A percentile compares a stretch with the other conserved stretches of the same genome.
These are phyloP conservation scores for Sinapis alba DNA, from an alignment of 441 rosid species.

Conservation along the genomic window DNA sequence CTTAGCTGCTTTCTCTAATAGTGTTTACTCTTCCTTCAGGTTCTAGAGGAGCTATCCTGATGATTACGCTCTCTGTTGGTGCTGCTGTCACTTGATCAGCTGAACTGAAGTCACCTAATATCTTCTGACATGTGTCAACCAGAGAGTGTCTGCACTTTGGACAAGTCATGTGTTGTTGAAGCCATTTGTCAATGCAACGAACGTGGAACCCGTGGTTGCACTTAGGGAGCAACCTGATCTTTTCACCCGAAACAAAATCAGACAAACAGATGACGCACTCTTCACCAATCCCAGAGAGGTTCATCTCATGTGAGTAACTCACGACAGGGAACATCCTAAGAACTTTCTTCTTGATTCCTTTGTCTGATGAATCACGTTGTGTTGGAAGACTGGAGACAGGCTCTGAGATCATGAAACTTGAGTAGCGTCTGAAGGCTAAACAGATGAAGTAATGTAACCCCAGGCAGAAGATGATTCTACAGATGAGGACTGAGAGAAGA, in stretches of 20 bases:
- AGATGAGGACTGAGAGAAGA: slow-evolving; percentile 51
- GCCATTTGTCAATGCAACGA: slow-evolving; percentile 60
- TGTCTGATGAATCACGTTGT: slow-evolving; percentile 4
- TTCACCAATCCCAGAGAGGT: slow-evolving; percentile 43
- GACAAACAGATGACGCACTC: slow-evolving; percentile 59
- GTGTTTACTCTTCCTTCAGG: slow-evolving; percentile 44
- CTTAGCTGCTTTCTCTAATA: slow-evolving; percentile 27
- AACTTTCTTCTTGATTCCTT: slow-evolving; percentile 29
- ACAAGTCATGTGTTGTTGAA: slow-evolving; percentile 56
- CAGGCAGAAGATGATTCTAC: slow-evolving; percentile 49
- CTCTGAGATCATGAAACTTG: slow-evolving; percentile 24
- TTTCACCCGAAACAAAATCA: slow-evolving; percentile 46
- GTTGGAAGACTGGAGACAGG: slow-evolving; percentile 22
- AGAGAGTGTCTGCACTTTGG: slow-evolving; percentile 60
- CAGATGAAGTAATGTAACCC: slow-evolving; percentile 46
- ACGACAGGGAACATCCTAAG: slow-evolving; percentile 31
- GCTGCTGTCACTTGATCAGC: slow-evolving; percentile 19
- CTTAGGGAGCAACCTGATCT: slow-evolving; percentile 54
- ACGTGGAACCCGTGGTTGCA: slow-evolving; percentile 65
- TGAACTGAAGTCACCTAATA: slow-evolving; percentile 18
- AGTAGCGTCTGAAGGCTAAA: slow-evolving; percentile 38
- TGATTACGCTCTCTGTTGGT: slow-evolving; percentile 15
- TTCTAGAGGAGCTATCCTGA: slow-evolving; percentile 39
- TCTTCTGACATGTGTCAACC: slow-evolving; percentile 50
- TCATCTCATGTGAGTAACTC: slow-evolving; percentile 37